Percentiles rank a stretch among this genome's conserved stretches.
phyloP scores from a whole-genome alignment of 805 yeast species.

The Sugiyamaella chiloensis region DNA sequence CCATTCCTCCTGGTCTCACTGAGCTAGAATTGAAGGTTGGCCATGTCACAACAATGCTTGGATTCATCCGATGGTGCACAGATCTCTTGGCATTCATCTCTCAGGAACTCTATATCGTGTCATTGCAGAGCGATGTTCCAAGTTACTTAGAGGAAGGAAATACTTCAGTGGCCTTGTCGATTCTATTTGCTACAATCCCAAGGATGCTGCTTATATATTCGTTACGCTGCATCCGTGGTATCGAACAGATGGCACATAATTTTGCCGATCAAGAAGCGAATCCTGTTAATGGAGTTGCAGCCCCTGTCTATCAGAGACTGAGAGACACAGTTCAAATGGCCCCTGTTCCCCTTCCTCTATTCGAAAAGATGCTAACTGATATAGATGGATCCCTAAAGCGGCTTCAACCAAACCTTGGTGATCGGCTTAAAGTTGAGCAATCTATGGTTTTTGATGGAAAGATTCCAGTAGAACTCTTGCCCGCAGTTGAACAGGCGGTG shows the following conservation, averaged over 20 bases:
- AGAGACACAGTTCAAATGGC: constrained; percentile 26
- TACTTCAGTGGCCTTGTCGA: constrained; percentile 30
- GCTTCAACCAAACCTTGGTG: constrained; percentile 31
- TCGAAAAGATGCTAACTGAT: constrained; percentile 38
- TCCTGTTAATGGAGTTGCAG: constrained; percentile 28
- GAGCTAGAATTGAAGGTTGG: constrained; percentile 29
- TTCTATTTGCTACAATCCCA: constrained; percentile 36
- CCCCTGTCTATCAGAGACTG: constrained; percentile 29
- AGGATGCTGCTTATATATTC: constrained; percentile 36
- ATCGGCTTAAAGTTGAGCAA: constrained; percentile 54
- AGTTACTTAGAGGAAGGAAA: constrained; percentile 8
- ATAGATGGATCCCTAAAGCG: constrained; percentile 37
- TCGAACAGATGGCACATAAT: constrained; percentile 31
- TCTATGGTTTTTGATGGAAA: constrained; percentile 59
- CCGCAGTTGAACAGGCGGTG: constrained; percentile 39
- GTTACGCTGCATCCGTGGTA: constrained; percentile 38
- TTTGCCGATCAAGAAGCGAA: constrained; percentile 23
- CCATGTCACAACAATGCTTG: constrained; percentile 44
- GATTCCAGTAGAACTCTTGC: constrained; percentile 44
- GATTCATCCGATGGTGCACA: constrained; percentile 80
- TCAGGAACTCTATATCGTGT: constrained; percentile 53
- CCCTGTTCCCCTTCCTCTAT: constrained; percentile 31
- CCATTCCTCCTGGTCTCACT: constrained; percentile 39
- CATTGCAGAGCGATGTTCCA: constrained; percentile 11
- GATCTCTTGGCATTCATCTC: constrained; percentile 69